Percentiles rank a stretch among this genome's conserved stretches.
Evolutionary conservation across 108 stramenopile genomes (phyloP).

Genomic region (Skeletonema menzelii): DNA sequence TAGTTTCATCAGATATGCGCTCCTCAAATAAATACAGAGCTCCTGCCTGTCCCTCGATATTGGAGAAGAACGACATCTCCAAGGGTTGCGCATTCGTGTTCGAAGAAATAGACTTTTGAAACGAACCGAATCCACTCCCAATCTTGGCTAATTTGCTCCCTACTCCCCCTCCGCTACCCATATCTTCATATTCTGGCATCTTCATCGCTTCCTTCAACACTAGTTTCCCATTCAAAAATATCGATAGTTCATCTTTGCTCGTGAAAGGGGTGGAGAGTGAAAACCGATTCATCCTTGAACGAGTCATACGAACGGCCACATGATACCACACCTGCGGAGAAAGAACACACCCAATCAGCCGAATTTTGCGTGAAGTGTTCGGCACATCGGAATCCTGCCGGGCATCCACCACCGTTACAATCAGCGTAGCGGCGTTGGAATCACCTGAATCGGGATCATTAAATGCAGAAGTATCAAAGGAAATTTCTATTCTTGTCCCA

Average conservation of each 20-base stretch:
- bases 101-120: slow-evolving; percentile 7
- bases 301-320: slow-evolving; percentile 68
- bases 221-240: slow-evolving; percentile 78
- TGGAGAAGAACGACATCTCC: slow-evolving; percentile 48
- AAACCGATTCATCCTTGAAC: slow-evolving; percentile 66
- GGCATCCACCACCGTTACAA: slow-evolving; percentile 55
- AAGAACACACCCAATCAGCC: slow-evolving; percentile 62
- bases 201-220: slow-evolving; percentile 65
- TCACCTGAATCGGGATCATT: slow-evolving; percentile 8
- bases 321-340: slow-evolving; percentile 83
- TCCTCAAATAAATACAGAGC: slow-evolving; percentile 70
- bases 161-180: slow-evolving; percentile 9
- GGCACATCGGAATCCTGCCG: slow-evolving; percentile 11
- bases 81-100: slow-evolving; percentile 4
- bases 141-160: slow-evolving; percentile 7
- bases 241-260: slow-evolving; percentile 67
- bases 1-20: slow-evolving; percentile 67
- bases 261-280: slow-evolving; percentile 37
- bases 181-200: slow-evolving; percentile 52
- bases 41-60: slow-evolving; percentile 76
- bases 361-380: slow-evolving; percentile 28
- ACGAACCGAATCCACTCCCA: slow-evolving; percentile 5
- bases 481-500: slow-evolving; percentile 63
- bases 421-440: slow-evolving; percentile 29
- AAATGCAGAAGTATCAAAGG: slow-evolving; percentile 43